Conservation (phyloP, 176 grass and related monocot species). For the Thalia dealbata region DNA sequence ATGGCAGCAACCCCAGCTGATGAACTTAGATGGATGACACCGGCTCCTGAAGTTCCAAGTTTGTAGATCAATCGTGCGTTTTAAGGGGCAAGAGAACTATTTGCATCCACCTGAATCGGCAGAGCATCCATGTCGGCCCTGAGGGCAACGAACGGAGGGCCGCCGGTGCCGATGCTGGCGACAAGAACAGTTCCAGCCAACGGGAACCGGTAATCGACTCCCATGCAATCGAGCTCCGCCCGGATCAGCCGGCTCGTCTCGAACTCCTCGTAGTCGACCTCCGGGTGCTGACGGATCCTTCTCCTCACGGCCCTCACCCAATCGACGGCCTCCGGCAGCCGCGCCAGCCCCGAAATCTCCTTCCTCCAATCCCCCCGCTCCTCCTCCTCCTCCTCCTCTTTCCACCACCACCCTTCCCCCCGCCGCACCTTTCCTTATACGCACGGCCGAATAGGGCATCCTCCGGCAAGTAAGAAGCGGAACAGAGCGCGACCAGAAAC, state of each 20-base stretch:
- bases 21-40: neutral
- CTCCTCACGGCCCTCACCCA: constrained; percentile 55
- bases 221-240: constrained; percentile 44
- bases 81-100: neutral
- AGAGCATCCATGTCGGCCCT: constrained; percentile 95
- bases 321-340: constrained; percentile 29
- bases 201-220: constrained; percentile 50
- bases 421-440: neutral
- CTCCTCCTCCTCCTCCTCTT: neutral
- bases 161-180: constrained; percentile 62
- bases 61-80: too few species aligned
- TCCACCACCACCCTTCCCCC: neutral
- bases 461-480: neutral
- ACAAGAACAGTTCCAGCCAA: constrained; percentile 76
- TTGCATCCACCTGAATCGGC: constrained; percentile 53
- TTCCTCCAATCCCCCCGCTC: constrained; percentile 42
- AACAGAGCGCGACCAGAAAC: neutral
- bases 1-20: neutral
- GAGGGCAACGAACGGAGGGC: constrained; percentile 59
- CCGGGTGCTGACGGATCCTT: constrained; percentile 74
- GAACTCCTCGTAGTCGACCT: constrained; percentile 95
- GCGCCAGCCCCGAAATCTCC: constrained; percentile 48
- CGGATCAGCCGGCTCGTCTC: constrained; percentile 75
- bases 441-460: neutral
- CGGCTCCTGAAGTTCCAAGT: neutral